Conservation (phyloP, 805 yeast genomes). For the Metschnikowia anglica region DNA sequence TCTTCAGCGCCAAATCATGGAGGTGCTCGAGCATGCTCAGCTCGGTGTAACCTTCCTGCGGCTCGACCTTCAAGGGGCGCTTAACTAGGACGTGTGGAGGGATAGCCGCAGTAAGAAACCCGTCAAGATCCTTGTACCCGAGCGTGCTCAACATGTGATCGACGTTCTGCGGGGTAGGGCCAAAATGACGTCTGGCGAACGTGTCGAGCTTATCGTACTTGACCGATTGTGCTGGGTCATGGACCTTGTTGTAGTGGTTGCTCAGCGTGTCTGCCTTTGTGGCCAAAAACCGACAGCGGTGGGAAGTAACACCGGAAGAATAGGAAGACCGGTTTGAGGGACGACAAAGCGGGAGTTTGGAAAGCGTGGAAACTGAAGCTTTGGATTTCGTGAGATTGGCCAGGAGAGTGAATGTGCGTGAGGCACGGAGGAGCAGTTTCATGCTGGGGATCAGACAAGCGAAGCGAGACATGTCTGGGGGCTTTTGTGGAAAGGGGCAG, state of each 20-base stretch:
- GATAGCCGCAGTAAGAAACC: slow-evolving; percentile 69
- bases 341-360: too few relatives aligned
- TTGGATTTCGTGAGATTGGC: neutral
- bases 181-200: slow-evolving; percentile 87
- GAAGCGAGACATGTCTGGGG: too few relatives aligned
- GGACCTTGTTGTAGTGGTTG: slow-evolving; percentile 47
- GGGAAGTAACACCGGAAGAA: too few relatives aligned
- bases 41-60: slow-evolving; percentile 76
- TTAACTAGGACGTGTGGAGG: slow-evolving; percentile 74
- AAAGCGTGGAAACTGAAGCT: too few relatives aligned
- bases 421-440: neutral
- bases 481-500: too few relatives aligned
- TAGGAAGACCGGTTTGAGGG: too few relatives aligned
- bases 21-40: slow-evolving; percentile 72
- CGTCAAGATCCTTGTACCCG: slow-evolving; percentile 65
- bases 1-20: slow-evolving; percentile 67
- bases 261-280: slow-evolving; percentile 54
- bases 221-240: slow-evolving; percentile 37
- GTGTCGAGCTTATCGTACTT: slow-evolving; percentile 58
- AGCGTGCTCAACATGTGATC: slow-evolving; percentile 61
- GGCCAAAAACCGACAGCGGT: slow-evolving; percentile 8
- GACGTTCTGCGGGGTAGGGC: slow-evolving; percentile 68
- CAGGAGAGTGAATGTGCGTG: neutral
- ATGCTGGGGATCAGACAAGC: neutral
- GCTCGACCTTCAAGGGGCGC: slow-evolving; percentile 65